phyloP scores from a whole-genome alignment of 2,329 filamentous ascomycete species.

The Aspergillus fumigatus region DNA sequence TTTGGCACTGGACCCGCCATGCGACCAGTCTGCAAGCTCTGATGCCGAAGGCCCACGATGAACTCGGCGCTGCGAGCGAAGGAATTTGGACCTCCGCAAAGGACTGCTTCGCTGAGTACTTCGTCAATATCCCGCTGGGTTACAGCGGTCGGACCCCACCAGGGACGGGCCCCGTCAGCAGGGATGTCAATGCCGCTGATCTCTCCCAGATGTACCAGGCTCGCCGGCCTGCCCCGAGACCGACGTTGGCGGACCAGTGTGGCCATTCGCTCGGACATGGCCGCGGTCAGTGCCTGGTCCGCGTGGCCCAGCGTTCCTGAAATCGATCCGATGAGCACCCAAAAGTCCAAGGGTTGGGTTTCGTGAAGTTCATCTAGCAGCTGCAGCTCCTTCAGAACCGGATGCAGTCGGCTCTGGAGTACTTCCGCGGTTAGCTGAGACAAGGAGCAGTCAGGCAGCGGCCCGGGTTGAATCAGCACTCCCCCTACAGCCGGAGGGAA shows the following conservation, averaged over 20 bases:
- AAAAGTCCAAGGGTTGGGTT: constrained; percentile 16
- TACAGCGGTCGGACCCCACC: constrained; percentile 20
- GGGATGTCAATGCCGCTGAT: constrained; percentile 13
- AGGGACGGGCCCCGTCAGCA: neutral
- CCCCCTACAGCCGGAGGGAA: neutral
- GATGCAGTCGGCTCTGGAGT: constrained; percentile 26
- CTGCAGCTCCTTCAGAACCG: neutral
- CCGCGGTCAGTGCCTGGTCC: constrained; percentile 15
- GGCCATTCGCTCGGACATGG: constrained; percentile 11
- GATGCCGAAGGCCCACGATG: constrained; percentile 6
- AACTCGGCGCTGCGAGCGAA: constrained; percentile 10
- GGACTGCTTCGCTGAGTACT: constrained; percentile 50
- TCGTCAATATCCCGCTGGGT: constrained; percentile 51
- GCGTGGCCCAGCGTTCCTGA: constrained; percentile 8
- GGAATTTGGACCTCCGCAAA: constrained; percentile 36
- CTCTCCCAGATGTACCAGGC: constrained; percentile 8
- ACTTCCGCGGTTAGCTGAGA: constrained; percentile 30
- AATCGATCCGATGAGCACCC: constrained; percentile 15
- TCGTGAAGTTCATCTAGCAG: constrained; percentile 16
- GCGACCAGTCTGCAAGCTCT: constrained; percentile 4
- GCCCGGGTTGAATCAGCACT: neutral
- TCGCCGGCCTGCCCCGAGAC: constrained; percentile 5
- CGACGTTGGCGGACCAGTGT: constrained; percentile 11
- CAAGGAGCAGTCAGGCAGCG: constrained; percentile 19
- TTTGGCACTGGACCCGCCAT: constrained; percentile 23